Evolutionary conservation across 176 grass and related monocot species (phyloP).

Genomic region (Ananas comosus): DNA sequence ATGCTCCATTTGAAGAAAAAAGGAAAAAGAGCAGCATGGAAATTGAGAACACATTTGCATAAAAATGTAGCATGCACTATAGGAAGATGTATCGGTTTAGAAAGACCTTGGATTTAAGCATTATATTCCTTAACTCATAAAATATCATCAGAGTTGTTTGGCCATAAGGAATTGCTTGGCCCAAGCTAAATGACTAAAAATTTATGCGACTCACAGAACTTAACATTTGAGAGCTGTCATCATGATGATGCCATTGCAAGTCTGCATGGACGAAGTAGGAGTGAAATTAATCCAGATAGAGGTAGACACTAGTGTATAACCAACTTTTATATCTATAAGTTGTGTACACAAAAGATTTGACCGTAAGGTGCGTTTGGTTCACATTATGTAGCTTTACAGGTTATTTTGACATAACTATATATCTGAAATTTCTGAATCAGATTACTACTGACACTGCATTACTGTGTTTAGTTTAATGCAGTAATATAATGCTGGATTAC

Average conservation of each 20-base stretch:
- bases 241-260: not conserved
- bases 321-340: no score
- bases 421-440: no score
- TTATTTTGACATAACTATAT: no score
- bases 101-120: no score
- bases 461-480: no score
- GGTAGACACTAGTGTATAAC: not conserved
- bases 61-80: no score
- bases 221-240: not conserved
- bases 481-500: no score
- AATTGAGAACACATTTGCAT: not conserved
- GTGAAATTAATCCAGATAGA: not conserved
- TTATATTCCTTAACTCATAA: no score
- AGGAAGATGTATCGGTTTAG: no score
- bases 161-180: not conserved
- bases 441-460: no score
- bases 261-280: not conserved
- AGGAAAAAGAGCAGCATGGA: not conserved
- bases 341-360: not conserved
- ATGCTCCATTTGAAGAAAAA: not conserved
- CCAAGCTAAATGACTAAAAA: not conserved
- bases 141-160: no score
- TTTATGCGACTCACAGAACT: not conserved
- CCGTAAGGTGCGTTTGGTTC: not conserved
- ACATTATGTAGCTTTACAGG: no score